Base-by-base conservation (phyloP, 2,329 filamentous ascomycete genomes). In the Myriangium duriaei region DNA sequence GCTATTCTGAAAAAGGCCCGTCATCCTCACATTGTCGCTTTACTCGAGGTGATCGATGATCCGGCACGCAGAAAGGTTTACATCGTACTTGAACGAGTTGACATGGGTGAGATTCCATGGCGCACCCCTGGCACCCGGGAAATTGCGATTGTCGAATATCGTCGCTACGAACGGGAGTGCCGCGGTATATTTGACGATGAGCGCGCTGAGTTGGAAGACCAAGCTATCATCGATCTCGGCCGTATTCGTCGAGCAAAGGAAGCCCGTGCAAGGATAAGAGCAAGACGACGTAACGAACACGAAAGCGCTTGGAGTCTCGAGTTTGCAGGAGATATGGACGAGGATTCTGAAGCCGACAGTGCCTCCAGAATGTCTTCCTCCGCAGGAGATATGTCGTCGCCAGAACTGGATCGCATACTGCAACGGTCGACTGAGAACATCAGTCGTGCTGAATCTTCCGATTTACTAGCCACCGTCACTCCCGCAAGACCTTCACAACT, bases 1-100 rank as follows among this genome's bases (percentile, higher is more conserved):
- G 91, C 91, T 54, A 96, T 98, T 41, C 68, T 98, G 51, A 98
- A 98, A 61, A 98, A 98, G 65, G 93, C 93, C 38, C 79, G 88
- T 18, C 91, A 98, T 58, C 80, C 84, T n/a, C 95, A 98, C 53
- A 84, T 98, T 29, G 91, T 98, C 45, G 87, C 84, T 50, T 68
- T 98, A 28, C 72, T 96, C 46, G 91, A 98, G 62, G 87, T 98
- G 52, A 96, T 98, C 51, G 91, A 98, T 56, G 91, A 98, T 56
- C 88, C 88, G 2, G 84, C 86, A 51, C 76, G 86, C 42, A 91
- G 92, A 64, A 98, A 98, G 63, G 94, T 98, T 45, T 98, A 98
- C 63, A 88, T 98, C 63, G 84, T 96, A 13, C 71, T 98, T 30
- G 91, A 98, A 59, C 88, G 88, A 59, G 87, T 95, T 40, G 85